phyloP scores from a whole-genome alignment of 129 eudicot genomes.

The Heracleum sosnowskyi region DNA sequence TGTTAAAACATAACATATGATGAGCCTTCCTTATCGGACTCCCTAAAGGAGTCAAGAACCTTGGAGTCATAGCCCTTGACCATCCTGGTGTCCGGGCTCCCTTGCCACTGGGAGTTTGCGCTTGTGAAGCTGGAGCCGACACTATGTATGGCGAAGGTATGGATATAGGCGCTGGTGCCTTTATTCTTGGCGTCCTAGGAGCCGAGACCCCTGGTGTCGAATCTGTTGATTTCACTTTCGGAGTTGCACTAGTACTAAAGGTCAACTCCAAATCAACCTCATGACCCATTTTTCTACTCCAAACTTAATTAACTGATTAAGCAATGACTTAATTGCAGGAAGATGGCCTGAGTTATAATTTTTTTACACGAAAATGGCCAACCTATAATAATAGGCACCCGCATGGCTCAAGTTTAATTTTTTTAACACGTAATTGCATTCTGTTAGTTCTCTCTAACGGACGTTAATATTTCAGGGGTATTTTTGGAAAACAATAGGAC shows the following conservation, averaged over 20 bases:
- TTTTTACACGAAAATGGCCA: too few species aligned
- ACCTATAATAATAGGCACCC: too few species aligned
- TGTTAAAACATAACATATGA: too few species aligned
- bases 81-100: conserved; percentile 29
- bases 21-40: conserved; percentile 40
- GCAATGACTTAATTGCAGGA: too few species aligned
- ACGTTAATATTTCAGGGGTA: too few species aligned
- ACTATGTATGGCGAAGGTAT: conserved; percentile 26
- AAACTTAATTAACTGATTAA: not conserved
- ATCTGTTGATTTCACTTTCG: not conserved
- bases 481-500: too few species aligned
- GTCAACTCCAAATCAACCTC: conserved; percentile 4
- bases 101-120: conserved; percentile 40
- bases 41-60: conserved; percentile 41
- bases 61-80: conserved; percentile 35
- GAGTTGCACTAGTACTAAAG: not conserved
- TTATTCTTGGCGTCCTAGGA: conserved; percentile 21
- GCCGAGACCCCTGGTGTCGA: conserved; percentile 9
- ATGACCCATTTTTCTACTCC: not conserved
- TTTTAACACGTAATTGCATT: too few species aligned
- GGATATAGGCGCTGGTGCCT: conserved; percentile 1
- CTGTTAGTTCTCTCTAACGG: too few species aligned
- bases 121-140: conserved; percentile 33
- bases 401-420: too few species aligned
- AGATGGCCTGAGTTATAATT: too few species aligned